These are phyloP conservation scores for Sparassis latifolia DNA, from an alignment of 1,284 basidiomycete genomes.

Conservation along the genomic window DNA sequence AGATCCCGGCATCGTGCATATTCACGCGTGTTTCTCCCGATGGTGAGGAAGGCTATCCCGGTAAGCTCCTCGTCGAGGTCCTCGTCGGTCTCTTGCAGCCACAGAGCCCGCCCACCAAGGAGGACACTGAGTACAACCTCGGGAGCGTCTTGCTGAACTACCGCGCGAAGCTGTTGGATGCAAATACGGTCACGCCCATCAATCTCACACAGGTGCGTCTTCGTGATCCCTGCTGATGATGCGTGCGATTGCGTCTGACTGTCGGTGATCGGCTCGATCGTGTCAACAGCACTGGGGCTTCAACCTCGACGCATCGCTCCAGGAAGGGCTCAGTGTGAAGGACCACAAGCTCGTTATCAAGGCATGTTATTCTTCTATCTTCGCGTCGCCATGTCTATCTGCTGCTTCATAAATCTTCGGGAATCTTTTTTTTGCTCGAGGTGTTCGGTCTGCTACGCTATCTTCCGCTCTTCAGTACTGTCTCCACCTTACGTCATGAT, in stretches of 20 bases:
- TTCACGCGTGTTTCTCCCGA: constrained; percentile 55
- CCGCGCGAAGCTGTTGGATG: constrained; percentile 50
- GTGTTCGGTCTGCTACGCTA: no score
- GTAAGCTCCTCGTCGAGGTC: constrained; percentile 51
- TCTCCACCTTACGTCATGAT: neutral
- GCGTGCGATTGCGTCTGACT: neutral
- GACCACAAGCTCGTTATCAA: constrained; percentile 54
- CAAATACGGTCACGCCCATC: constrained; percentile 56
- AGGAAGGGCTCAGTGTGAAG: constrained; percentile 40
- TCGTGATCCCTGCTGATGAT: neutral
- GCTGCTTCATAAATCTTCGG: neutral
- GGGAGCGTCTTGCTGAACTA: constrained; percentile 64
- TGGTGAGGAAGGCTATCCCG: constrained; percentile 65
- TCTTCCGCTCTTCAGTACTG: neutral
- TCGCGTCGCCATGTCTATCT: neutral
- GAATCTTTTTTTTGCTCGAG: neutral
- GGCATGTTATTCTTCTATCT: constrained; percentile 23
- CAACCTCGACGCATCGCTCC: constrained; percentile 65
- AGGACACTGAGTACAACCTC: constrained; percentile 36
- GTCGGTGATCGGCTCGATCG: neutral
- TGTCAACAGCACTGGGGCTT: constrained; percentile 67
- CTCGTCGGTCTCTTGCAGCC: constrained; percentile 51
- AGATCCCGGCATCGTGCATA: constrained; percentile 34
- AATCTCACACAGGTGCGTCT: constrained; percentile 62
- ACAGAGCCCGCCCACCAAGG: constrained; percentile 27